Conservation (phyloP, 805 yeast species). For the Metschnikowia picachoensis region DNA sequence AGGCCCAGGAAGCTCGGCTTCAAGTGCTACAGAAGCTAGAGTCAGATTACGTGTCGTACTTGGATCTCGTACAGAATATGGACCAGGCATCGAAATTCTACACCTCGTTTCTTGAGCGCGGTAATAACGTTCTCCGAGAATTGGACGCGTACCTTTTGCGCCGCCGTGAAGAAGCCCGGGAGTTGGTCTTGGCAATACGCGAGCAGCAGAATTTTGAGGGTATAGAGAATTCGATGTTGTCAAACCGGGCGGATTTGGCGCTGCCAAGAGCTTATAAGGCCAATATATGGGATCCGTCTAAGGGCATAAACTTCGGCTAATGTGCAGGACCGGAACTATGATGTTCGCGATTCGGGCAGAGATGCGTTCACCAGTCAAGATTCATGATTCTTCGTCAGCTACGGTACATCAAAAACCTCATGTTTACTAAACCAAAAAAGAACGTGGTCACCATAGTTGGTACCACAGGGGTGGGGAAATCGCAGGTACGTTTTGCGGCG, state of each 20-base stretch:
- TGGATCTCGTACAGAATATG: conserved; percentile 56
- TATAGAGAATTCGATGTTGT: conserved; percentile 14
- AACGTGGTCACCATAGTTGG: conserved; percentile 70
- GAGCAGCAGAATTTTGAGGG: conserved; percentile 13
- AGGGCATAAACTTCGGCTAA: conserved; percentile 8
- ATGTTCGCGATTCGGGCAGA: neutral
- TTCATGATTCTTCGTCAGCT: conserved; percentile 16
- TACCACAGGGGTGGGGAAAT: conserved; percentile 96
- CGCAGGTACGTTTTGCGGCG: conserved; percentile 46
- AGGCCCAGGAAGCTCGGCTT: conserved; percentile 38
- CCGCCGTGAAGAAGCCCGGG: conserved; percentile 51
- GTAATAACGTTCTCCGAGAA: conserved; percentile 42
- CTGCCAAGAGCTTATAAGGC: conserved; percentile 12
- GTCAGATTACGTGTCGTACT: conserved; percentile 44
- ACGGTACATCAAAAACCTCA: conserved; percentile 22
- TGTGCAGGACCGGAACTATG: neutral
- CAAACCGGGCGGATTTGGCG: conserved; percentile 5
- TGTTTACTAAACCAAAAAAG: conserved; percentile 32
- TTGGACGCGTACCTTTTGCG: conserved; percentile 49
- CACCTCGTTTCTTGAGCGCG: conserved; percentile 50
- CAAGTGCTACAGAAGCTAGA: conserved; percentile 51
- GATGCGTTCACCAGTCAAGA: too few species aligned
- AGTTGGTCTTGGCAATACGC: conserved; percentile 34
- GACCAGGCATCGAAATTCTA: conserved; percentile 72
- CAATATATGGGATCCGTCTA: conserved; percentile 6